Percentiles rank a stretch among this genome's conserved stretches.
These are phyloP conservation scores for Pseudogymnoascus sp. DNA, from an alignment of 2,329 filamentous ascomycete species.

Conservation along the genomic window DNA sequence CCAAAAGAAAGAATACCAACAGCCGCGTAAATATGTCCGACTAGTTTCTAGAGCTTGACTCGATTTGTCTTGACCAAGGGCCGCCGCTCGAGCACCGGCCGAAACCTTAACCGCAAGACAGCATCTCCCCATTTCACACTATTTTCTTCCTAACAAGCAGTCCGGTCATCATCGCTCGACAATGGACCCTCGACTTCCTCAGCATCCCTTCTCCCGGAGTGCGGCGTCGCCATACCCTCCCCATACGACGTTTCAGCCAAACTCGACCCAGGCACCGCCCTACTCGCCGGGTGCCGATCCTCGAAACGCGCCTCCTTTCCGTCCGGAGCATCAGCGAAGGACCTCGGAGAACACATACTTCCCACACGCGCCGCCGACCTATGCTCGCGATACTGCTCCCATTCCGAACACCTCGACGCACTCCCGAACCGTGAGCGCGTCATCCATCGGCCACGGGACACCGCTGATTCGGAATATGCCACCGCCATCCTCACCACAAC, in stretches of 20 bases:
- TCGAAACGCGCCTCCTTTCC: conserved; percentile 22
- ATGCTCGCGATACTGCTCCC: conserved; percentile 25
- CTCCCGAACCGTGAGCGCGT: conserved; percentile 27
- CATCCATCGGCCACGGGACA: conserved; percentile 27
- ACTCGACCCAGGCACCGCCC: conserved; percentile 21
- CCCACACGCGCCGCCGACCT: conserved; percentile 22
- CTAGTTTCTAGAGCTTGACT: conserved; percentile 10
- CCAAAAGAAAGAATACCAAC: too few relatives aligned
- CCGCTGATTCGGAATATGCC: conserved; percentile 34
- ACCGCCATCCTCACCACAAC: conserved; percentile 41
- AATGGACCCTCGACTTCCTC: conserved; percentile 29
- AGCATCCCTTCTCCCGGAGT: conserved; percentile 27
- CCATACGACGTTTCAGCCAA: conserved; percentile 25
- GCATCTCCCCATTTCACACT: not conserved
- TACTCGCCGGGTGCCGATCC: conserved; percentile 28
- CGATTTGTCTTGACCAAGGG: conserved; percentile 1
- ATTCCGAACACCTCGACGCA: conserved; percentile 23
- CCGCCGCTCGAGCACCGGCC: not conserved
- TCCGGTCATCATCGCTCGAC: conserved; percentile 14
- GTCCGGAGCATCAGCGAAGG: conserved; percentile 28
- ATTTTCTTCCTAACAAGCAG: not conserved
- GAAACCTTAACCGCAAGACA: conserved; percentile 8
- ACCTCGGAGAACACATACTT: conserved; percentile 29
- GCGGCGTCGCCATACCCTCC: conserved; percentile 27
- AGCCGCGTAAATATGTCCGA: not conserved